These are phyloP conservation scores for Elaeagnus macrophylla DNA, from an alignment of 306 rosid genomes.

Conservation along the genomic window DNA sequence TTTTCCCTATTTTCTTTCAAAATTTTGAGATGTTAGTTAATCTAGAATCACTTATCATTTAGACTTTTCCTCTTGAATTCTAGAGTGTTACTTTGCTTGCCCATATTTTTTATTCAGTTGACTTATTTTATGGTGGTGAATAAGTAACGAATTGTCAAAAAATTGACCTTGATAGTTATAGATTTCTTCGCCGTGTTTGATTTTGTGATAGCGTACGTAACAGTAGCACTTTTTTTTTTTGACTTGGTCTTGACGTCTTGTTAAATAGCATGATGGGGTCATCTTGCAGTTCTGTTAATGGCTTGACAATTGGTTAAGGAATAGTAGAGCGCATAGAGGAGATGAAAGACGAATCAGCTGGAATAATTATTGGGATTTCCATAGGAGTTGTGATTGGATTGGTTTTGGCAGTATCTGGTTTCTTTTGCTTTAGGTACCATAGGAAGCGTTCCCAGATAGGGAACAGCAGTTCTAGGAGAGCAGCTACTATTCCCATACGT, in stretches of 20 bases:
- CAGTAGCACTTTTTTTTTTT: neutral
- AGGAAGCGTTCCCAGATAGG: slow-evolving; percentile 86
- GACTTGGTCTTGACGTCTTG: slow-evolving; percentile 14
- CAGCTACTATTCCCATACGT: slow-evolving; percentile 79
- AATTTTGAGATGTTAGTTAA: neutral
- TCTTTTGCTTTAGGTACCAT: slow-evolving; percentile 74
- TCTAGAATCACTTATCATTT: neutral
- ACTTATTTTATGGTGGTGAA: slow-evolving; percentile 28
- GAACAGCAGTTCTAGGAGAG: slow-evolving; percentile 86
- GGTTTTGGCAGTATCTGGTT: slow-evolving; percentile 63
- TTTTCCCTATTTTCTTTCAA: neutral
- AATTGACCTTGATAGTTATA: slow-evolving; percentile 20
- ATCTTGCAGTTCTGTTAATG: slow-evolving; percentile 43
- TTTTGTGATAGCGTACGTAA: slow-evolving; percentile 2
- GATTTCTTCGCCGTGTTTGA: slow-evolving; percentile 5
- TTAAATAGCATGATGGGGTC: slow-evolving; percentile 9
- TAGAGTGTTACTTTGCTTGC: slow-evolving; percentile 1
- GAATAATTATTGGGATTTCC: slow-evolving; percentile 84
- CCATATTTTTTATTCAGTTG: slow-evolving; percentile 8
- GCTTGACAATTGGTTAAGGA: slow-evolving; percentile 38
- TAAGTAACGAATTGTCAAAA: slow-evolving; percentile 18
- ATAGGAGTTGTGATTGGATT: slow-evolving; percentile 92
- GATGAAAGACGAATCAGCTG: slow-evolving; percentile 82
- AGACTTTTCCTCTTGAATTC: slow-evolving; percentile 13
- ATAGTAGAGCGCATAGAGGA: slow-evolving; percentile 23